Conservation (phyloP, 2,329 filamentous ascomycete species). For the Aureobasidium sp. region DNA sequence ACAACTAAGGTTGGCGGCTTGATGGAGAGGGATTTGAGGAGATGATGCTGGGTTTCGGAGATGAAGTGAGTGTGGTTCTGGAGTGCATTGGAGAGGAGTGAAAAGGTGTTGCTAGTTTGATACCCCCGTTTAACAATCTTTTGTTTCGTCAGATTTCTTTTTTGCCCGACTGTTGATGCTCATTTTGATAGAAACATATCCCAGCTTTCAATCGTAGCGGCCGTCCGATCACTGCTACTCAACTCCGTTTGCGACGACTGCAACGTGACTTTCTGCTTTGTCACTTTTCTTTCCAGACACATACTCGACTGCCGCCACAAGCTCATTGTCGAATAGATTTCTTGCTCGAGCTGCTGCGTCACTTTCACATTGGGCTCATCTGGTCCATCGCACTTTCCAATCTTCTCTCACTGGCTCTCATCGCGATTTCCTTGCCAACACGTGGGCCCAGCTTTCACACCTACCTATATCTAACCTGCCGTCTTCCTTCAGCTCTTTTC, state of each 20-base stretch:
- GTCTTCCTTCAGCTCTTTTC: background rate
- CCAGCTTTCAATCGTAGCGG: too few species aligned
- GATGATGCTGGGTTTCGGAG: background rate
- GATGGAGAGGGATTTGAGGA: background rate
- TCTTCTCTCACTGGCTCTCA: background rate
- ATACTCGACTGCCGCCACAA: too few species aligned
- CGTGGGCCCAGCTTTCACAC: background rate
- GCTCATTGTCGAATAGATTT: too few species aligned
- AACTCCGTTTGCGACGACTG: too few species aligned
- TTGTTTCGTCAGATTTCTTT: background rate
- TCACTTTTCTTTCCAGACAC: background rate
- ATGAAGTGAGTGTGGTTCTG: background rate
- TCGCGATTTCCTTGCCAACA: background rate
- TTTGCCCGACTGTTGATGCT: too few species aligned
- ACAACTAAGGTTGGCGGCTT: background rate
- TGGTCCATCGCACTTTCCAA: background rate
- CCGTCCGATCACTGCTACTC: too few species aligned
- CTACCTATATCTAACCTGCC: background rate
- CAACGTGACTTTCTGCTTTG: too few species aligned
- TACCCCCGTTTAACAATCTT: conserved; percentile 8
- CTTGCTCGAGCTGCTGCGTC: background rate
- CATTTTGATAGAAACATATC: too few species aligned
- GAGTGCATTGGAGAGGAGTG: background rate
- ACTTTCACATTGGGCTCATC: background rate
- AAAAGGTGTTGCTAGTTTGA: conserved; percentile 6